A percentile compares a stretch with the other conserved stretches of the same genome.
These are phyloP conservation scores for Trichoderma orchidacearum DNA, from an alignment of 495 filamentous ascomycete genomes.

Conservation along the genomic window DNA sequence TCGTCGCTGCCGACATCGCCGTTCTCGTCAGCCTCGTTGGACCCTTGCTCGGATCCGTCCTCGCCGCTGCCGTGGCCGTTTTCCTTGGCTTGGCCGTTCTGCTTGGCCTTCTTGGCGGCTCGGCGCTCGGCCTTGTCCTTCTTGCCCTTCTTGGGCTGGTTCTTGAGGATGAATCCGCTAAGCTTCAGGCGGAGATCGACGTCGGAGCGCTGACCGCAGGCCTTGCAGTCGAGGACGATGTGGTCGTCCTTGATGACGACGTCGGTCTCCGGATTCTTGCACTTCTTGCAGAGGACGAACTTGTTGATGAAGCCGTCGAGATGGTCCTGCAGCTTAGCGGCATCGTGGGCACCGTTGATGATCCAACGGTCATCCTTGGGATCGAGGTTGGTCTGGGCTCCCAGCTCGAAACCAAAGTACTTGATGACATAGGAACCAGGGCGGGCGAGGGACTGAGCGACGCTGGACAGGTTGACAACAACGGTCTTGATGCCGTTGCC, in stretches of 20 bases:
- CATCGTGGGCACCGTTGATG: slow-evolving; percentile 97
- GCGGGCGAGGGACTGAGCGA: slow-evolving; percentile 82
- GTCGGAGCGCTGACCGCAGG: slow-evolving; percentile 82
- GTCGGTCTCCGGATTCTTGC: slow-evolving; percentile 98
- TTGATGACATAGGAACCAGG: slow-evolving; percentile 95
- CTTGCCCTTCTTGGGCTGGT: slow-evolving; percentile 76
- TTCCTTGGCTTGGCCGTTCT: slow-evolving; percentile 53
- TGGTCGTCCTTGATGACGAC: slow-evolving; percentile 83
- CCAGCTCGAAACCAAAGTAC: slow-evolving; percentile 98
- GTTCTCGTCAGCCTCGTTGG: slow-evolving; percentile 53
- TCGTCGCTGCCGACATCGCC: slow-evolving; percentile 60
- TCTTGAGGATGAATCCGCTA: slow-evolving; percentile 94
- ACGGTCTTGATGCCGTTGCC: slow-evolving; percentile 97
- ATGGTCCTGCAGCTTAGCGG: slow-evolving; percentile 91
- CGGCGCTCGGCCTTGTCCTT: slow-evolving; percentile 91
- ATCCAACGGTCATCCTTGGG: slow-evolving; percentile 98
- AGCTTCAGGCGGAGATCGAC: slow-evolving; percentile 92
- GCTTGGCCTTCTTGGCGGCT: slow-evolving; percentile 70
- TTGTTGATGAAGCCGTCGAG: slow-evolving; percentile 96
- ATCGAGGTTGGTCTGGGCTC: slow-evolving; percentile 95
- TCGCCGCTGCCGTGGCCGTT: slow-evolving; percentile 46
- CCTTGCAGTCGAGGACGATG: slow-evolving; percentile 94
- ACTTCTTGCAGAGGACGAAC: slow-evolving; percentile 98
- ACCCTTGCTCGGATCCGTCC: slow-evolving; percentile 63
- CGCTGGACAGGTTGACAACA: slow-evolving; percentile 92